phyloP scores from a whole-genome alignment of 345 rosid species.

The Citrus cavaleriei region DNA sequence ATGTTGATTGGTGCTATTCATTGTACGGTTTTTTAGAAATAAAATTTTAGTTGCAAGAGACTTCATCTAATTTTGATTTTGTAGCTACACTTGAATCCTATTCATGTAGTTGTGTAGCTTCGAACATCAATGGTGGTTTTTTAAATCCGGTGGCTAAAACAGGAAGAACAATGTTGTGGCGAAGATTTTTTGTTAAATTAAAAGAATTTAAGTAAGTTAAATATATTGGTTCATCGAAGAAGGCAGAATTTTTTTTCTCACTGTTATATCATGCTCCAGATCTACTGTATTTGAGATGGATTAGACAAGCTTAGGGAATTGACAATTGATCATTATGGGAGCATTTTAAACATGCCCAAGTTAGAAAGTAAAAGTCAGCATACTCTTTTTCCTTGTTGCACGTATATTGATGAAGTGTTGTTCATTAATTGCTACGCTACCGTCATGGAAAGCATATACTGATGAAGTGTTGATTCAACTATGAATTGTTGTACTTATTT shows the following conservation, averaged over 20 bases:
- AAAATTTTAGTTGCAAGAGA: not conserved
- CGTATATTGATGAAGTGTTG: too few species aligned
- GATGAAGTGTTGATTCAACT: too few species aligned
- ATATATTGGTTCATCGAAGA: conserved; percentile 45
- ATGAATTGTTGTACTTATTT: too few species aligned
- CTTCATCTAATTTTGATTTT: conserved; percentile 19
- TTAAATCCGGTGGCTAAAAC: conserved; percentile 31
- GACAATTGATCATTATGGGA: too few species aligned
- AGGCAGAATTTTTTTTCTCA: conserved; percentile 35
- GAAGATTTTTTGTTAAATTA: conserved; percentile 30
- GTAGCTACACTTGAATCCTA: conserved; percentile 85
- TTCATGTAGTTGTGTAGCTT: conserved; percentile 80
- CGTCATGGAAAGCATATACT: too few species aligned
- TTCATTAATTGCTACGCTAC: too few species aligned
- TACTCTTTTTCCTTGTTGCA: too few species aligned
- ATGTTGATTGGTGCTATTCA: not conserved
- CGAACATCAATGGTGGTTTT: conserved; percentile 57
- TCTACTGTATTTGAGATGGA: too few species aligned
- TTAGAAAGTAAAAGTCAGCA: too few species aligned
- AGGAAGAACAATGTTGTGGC: conserved; percentile 34
- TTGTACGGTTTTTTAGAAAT: too few species aligned
- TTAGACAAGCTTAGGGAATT: too few species aligned
- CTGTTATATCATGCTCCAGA: not conserved
- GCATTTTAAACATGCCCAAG: too few species aligned
- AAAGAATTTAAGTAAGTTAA: conserved; percentile 34